Evolutionary conservation across 2,329 filamentous ascomycete genomes (phyloP).

Genomic region (Chrysosporium queenslandicum): DNA sequence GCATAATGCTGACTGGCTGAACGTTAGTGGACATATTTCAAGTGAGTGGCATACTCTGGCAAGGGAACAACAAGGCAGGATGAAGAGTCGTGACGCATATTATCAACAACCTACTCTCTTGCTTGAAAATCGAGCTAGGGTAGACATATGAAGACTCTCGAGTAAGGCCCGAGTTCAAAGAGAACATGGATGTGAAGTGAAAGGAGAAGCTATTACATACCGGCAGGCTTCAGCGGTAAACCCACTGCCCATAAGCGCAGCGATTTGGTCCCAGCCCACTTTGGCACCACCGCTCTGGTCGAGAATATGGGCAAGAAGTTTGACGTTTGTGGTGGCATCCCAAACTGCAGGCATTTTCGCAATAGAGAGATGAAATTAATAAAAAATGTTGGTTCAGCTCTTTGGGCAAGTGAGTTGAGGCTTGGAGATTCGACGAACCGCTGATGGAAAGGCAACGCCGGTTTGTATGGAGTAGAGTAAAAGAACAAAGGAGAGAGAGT

Average conservation of each 20-base stretch:
- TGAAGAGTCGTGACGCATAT: background rate
- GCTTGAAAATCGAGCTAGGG: background rate
- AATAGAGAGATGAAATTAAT: too few species aligned
- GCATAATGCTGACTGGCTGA: constrained; percentile 13
- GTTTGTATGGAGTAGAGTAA: background rate
- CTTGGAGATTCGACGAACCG: too few species aligned
- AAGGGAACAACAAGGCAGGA: background rate
- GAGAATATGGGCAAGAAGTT: constrained; percentile 17
- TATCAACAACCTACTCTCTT: background rate
- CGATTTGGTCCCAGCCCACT: constrained; percentile 17
- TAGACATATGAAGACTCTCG: background rate
- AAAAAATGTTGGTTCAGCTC: background rate
- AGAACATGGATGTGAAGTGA: background rate
- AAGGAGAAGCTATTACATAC: constrained; percentile 14
- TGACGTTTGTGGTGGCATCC: constrained; percentile 17
- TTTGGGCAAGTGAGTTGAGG: too few species aligned
- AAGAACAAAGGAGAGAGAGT: too few species aligned
- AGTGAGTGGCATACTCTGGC: background rate
- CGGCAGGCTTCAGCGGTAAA: constrained; percentile 19
- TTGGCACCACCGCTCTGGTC: constrained; percentile 15
- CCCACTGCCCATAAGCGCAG: constrained; percentile 16
- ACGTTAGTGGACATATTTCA: background rate
- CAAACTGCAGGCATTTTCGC: constrained; percentile 16
- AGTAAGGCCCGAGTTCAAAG: background rate
- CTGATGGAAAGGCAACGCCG: too few species aligned